Evolutionary conservation across 2,329 filamentous ascomycete genomes (phyloP).

Genomic region (Furcasterigmium sp.): DNA sequence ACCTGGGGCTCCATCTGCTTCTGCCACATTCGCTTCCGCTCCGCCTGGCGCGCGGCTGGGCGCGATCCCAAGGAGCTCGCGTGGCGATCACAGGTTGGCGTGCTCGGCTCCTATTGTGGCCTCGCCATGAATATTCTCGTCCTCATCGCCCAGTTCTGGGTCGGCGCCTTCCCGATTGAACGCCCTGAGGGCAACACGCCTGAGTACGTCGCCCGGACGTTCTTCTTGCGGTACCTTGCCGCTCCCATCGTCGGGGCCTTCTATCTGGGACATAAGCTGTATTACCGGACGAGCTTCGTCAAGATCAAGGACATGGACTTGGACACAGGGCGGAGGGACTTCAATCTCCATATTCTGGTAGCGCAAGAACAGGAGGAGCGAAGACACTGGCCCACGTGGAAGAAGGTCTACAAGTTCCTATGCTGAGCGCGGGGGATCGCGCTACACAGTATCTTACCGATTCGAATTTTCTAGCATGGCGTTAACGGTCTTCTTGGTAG

Average conservation of each 20-base stretch:
- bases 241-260: conserved; percentile 63
- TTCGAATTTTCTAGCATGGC: background rate
- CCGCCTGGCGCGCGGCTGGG: conserved; percentile 66
- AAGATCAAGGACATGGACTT: conserved; percentile 74
- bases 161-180: conserved; percentile 70
- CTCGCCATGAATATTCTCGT: conserved; percentile 71
- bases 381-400: conserved; percentile 69
- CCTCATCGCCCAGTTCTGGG: conserved; percentile 82
- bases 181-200: conserved; percentile 41
- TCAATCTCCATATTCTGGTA: conserved; percentile 74
- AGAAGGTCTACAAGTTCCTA: conserved; percentile 67
- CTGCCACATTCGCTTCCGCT: conserved; percentile 87
- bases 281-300: conserved; percentile 64
- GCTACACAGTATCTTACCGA: background rate
- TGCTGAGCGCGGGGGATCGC: conserved; percentile 43
- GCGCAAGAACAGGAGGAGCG: conserved; percentile 75
- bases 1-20: conserved; percentile 83
- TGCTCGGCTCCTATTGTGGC: conserved; percentile 76
- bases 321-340: conserved; percentile 76
- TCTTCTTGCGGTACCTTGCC: conserved; percentile 70
- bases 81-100: conserved; percentile 73
- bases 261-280: conserved; percentile 73
- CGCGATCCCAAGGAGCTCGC: conserved; percentile 72
- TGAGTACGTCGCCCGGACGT: conserved; percentile 48
- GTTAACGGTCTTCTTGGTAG: background rate